These are phyloP conservation scores for Leishmania gerbilli DNA, from an alignment of 208 protist species.

Conservation along the genomic window DNA sequence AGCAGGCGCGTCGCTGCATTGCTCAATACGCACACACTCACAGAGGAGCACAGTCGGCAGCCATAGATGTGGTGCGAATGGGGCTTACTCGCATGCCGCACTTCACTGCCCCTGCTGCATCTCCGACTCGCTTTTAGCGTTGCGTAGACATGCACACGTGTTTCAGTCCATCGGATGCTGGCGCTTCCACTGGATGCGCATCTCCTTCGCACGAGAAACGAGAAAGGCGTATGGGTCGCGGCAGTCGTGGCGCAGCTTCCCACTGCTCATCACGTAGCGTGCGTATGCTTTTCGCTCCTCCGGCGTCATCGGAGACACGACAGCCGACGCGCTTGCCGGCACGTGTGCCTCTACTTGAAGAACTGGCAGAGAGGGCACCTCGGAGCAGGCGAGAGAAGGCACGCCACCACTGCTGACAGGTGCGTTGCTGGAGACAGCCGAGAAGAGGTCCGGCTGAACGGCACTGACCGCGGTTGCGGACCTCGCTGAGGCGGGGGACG, in stretches of 20 bases:
- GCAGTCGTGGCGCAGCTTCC: constrained; percentile 79
- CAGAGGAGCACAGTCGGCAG: neutral
- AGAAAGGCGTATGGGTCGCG: constrained; percentile 74
- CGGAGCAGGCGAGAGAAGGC: constrained; percentile 9
- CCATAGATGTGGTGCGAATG: neutral
- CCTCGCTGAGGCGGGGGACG: neutral
- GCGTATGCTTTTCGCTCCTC: constrained; percentile 57
- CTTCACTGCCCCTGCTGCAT: neutral
- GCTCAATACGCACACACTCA: neutral
- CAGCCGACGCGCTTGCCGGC: constrained; percentile 7
- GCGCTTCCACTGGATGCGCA: constrained; percentile 37
- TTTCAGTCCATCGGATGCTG: constrained; percentile 22
- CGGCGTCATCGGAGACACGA: constrained; percentile 22
- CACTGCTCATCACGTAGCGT: constrained; percentile 75
- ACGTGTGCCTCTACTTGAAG: constrained; percentile 19
- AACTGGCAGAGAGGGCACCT: constrained; percentile 29
- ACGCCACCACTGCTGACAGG: constrained; percentile 13
- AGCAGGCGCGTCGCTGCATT: neutral
- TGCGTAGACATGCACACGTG: neutral
- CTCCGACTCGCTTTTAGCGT: neutral
- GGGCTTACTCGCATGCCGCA: neutral
- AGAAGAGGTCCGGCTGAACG: neutral
- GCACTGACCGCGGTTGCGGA: neutral
- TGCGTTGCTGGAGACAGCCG: neutral
- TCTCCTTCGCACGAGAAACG: constrained; percentile 40